Base-by-base conservation (phyloP, 331 rosid genomes). In the Quercus lobata region DNA sequence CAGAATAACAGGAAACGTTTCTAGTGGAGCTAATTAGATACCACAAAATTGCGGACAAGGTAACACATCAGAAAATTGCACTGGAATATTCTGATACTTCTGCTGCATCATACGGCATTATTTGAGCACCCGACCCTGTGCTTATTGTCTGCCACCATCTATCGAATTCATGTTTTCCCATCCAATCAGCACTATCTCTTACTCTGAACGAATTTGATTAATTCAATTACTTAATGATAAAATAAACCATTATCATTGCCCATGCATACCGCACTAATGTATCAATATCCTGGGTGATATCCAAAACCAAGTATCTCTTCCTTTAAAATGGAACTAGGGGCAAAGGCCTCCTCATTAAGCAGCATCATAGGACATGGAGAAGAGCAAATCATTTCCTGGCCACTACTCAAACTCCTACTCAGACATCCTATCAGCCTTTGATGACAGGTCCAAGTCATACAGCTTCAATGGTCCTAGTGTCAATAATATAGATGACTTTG, bases 381-480 rank as follows among this genome's bases (percentile, higher is more conserved):
- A 84, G 78, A 83, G 89, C 84, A 91, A 87, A 72, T 84, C 94
- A 29, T 80, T 85, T 49, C 82, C 89, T 2, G 84, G 84, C 10
- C 80, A 76, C 81, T 74, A 72, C 75, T 73, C 87, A 5, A 56
- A 57, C 35, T 72, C 81, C 30, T 83, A 78, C 57, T 58, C 81
- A 2, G 89, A 85, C 44, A 75, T 44, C 14, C 80, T 80, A 78
- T 79, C 73, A 21, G 87, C 73, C 29, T 88, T 81, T 9, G 89
- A 88, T 82, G 87, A 83, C 71, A 75, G 74, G 63, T 21, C 76
- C 46, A 89, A 77, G 74, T 80, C 91, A 25, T 91, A 80, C 80
- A 86, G 84, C 83, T 91, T 85, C 89, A 86, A 91, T 55, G 91
- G 88, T 29, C 83, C 89, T 34, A 72, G 15, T 12, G 57, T 88